These are phyloP conservation scores for Kazachstania taianensis DNA, from an alignment of 805 yeast species.

Conservation along the genomic window DNA sequence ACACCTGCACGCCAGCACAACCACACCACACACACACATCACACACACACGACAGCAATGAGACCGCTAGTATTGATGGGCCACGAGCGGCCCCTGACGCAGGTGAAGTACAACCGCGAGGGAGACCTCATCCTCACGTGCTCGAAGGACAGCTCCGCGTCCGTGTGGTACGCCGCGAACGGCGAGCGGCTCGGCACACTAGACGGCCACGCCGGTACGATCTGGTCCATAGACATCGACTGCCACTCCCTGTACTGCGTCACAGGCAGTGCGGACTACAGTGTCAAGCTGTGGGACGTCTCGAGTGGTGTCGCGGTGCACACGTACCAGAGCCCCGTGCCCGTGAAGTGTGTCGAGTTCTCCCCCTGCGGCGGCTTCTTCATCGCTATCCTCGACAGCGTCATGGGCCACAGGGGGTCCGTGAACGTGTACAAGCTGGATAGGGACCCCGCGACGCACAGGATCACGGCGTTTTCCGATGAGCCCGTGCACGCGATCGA, in stretches of 20 bases:
- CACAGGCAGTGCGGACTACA: constrained; percentile 88
- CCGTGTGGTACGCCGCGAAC: constrained; percentile 88
- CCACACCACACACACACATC: neutral
- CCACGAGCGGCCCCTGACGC: constrained; percentile 95
- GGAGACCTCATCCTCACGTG: constrained; percentile 91
- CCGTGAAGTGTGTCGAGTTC: constrained; percentile 87
- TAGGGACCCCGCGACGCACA: constrained; percentile 29
- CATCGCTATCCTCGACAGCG: constrained; percentile 77
- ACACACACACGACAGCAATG: constrained; percentile 28
- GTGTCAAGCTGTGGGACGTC: constrained; percentile 76
- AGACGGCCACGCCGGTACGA: constrained; percentile 82
- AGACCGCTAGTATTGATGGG: constrained; percentile 75
- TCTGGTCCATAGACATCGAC: constrained; percentile 89
- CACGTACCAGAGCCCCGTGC: constrained; percentile 68
- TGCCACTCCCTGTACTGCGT: constrained; percentile 53
- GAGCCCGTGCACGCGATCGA: constrained; percentile 52
- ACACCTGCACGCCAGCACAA: neutral
- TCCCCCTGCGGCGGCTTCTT: constrained; percentile 60
- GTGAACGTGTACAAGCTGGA: constrained; percentile 58
- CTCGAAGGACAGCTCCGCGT: constrained; percentile 82
- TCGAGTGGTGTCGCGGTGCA: constrained; percentile 64
- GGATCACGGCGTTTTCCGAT: constrained; percentile 30
- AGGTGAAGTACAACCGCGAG: constrained; percentile 88
- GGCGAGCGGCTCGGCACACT: constrained; percentile 96
- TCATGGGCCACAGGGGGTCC: constrained; percentile 81